Percentiles rank a stretch among this genome's conserved stretches.
phyloP scores from a whole-genome alignment of 1,284 basidiomycete species.

The Tilletiaria anomala region DNA sequence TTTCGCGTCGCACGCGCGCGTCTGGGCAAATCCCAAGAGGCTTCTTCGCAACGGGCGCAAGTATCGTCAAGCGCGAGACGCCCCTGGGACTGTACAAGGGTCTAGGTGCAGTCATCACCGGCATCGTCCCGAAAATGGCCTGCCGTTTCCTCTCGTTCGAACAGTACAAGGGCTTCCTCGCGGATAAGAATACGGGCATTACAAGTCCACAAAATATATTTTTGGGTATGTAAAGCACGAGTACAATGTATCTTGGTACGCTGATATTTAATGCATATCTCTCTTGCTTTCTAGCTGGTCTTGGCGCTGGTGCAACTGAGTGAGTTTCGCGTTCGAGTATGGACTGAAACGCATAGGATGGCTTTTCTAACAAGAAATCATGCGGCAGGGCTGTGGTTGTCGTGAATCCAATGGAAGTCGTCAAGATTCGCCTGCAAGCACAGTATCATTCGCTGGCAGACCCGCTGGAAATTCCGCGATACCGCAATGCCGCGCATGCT shows the following conservation, averaged over 20 bases:
- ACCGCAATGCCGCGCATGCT: slow-evolving; percentile 91
- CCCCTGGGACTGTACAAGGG: slow-evolving; percentile 95
- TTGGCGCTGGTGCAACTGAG: slow-evolving; percentile 79
- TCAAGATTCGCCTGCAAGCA: slow-evolving; percentile 95
- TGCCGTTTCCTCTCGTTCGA: slow-evolving; percentile 98
- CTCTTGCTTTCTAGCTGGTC: slow-evolving; percentile 52
- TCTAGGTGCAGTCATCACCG: slow-evolving; percentile 82
- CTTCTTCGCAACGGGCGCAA: slow-evolving; percentile 77
- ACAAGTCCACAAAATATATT: slow-evolving; percentile 63
- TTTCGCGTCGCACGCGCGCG: slow-evolving; percentile 41
- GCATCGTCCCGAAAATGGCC: slow-evolving; percentile 97
- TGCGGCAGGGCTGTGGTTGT: slow-evolving; percentile 65
- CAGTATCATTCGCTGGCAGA: slow-evolving; percentile 96
- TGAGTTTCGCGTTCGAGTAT: slow-evolving; percentile 1
- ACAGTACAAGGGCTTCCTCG: slow-evolving; percentile 71
- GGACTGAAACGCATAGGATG: neutral
- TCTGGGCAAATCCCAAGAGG: slow-evolving; percentile 55
- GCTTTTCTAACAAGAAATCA: neutral
- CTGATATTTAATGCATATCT: neutral
- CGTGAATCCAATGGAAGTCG: slow-evolving; percentile 97
- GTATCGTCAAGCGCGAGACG: slow-evolving; percentile 81
- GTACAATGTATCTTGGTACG: neutral
- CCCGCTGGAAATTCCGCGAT: slow-evolving; percentile 80
- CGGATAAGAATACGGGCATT: slow-evolving; percentile 60
- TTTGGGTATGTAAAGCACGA: slow-evolving; percentile 29